Base-by-base conservation (phyloP, 768 basidiomycete genomes). In the Suillus alpinus region DNA sequence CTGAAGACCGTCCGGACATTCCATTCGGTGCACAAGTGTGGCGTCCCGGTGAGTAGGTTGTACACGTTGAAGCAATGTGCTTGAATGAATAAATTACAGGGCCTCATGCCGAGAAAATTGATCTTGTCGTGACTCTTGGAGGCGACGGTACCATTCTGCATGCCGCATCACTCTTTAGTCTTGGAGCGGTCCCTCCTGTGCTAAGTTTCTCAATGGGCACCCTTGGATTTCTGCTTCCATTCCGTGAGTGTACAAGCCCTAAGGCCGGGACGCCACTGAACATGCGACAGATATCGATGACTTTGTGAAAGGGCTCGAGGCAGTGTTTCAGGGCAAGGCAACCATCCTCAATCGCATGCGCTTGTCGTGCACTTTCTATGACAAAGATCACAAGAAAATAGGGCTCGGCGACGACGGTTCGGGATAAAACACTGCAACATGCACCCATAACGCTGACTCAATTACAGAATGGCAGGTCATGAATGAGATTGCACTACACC, bases 101-200 rank as follows among this genome's bases (percentile, higher is more conserved):
- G 50, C 80, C 77, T 47, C 75, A 76, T 53, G 77, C 87, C 4
- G 78, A 86, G 64, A 82, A 81, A 58, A 91, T 96, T 60, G 91
- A 94, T 71, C 78, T 98, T 9, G 88, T 97, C 20, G 86, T 97
- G 31, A 96, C 95, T 0, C 76, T 98, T 1, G 95, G 95, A 49
- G 95, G 95, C 37, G 95, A 98, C 69, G 95, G 95, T 9, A 97
- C 95, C 6, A 95, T 97, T 53, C 81, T 98, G 1, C 94, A 95
- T 69, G 92, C 94, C 0, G 95, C 95, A 1, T 93, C 93, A 7
- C 77, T 98, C 9, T 98, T 98, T 73, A 91, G 87, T 65, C 79
- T 85, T 4, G 93, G 91, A n/a, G 91, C 91, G 23, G 94, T 97
- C 8, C 95, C 95, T 5, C 95, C 95, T 0, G 94, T 89, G 0